Percentiles rank a stretch among this genome's conserved stretches.
phyloP scores from a whole-genome alignment of 1,284 basidiomycete species.

The Lignosus rhinocerotis region DNA sequence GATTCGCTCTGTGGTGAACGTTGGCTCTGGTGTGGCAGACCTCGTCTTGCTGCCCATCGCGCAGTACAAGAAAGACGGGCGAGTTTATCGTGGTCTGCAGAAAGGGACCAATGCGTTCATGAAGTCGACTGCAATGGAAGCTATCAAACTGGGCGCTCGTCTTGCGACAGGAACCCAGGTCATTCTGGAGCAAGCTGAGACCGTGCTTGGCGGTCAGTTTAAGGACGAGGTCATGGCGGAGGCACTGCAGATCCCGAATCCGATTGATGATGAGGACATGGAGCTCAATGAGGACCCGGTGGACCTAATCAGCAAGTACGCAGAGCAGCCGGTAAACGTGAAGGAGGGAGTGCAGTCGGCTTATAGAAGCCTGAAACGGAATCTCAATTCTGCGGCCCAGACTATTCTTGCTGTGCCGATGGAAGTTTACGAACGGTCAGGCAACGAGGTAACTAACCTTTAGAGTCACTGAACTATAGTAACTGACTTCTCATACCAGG shows the following conservation, averaged over 20 bases:
- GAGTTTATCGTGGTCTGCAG: constrained; percentile 92
- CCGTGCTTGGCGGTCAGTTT: constrained; percentile 84
- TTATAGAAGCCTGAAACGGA: constrained; percentile 81
- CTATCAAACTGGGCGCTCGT: constrained; percentile 91
- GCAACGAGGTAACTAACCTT: constrained; percentile 65
- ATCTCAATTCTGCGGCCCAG: constrained; percentile 92
- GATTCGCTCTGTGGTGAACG: constrained; percentile 93
- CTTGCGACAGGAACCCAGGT: constrained; percentile 97
- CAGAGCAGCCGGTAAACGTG: constrained; percentile 84
- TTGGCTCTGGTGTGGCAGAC: constrained; percentile 95
- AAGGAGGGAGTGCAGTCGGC: constrained; percentile 89
- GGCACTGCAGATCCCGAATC: constrained; percentile 47
- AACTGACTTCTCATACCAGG: constrained; percentile 47
- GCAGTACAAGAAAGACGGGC: constrained; percentile 95
- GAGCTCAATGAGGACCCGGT: constrained; percentile 44
- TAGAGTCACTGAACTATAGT: not conserved
- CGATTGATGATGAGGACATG: constrained; percentile 37
- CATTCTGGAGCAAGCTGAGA: constrained; percentile 93
- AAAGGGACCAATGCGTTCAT: constrained; percentile 92
- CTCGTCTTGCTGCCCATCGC: constrained; percentile 94
- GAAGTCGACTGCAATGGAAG: constrained; percentile 91
- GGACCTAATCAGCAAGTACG: constrained; percentile 83
- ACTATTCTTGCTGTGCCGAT: constrained; percentile 98
- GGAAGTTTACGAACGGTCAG: constrained; percentile 95
- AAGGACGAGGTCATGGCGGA: constrained; percentile 66